Evolutionary conservation across 345 rosid genomes (phyloP).

Genomic region (Euphorbia tirucalli): DNA sequence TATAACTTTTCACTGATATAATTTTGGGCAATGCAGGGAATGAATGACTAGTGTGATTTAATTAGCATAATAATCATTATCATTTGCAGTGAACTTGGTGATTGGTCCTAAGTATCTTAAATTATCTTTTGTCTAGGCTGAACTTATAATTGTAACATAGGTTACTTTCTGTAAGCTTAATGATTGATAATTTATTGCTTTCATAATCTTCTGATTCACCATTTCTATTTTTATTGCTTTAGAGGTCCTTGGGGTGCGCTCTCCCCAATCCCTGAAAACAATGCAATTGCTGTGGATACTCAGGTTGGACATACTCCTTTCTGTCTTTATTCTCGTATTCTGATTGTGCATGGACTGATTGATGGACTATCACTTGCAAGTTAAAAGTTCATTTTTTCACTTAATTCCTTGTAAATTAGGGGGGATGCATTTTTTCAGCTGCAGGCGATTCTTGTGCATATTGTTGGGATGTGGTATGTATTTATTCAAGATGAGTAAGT

Average conservation of each 20-base stretch:
- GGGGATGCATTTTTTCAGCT: constrained; percentile 76
- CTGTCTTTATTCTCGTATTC: neutral
- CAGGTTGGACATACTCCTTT: constrained; percentile 40
- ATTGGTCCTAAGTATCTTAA: neutral
- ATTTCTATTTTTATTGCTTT: constrained; percentile 9
- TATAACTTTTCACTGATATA: neutral
- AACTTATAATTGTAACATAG: neutral
- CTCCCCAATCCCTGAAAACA: constrained; percentile 88
- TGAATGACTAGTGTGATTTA: neutral
- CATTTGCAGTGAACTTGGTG: neutral
- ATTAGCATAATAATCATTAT: neutral
- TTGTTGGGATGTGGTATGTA: constrained; percentile 97
- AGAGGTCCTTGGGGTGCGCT: constrained; percentile 99
- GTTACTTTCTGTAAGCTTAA: neutral
- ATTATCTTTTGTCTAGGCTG: neutral
- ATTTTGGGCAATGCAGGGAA: neutral
- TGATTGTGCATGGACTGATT: neutral
- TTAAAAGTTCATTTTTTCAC: constrained; percentile 9
- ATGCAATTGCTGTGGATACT: constrained; percentile 70
- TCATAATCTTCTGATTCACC: constrained; percentile 9
- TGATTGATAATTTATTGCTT: neutral
- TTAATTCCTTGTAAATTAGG: constrained; percentile 40
- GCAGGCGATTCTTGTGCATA: constrained; percentile 93
- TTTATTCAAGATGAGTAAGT: constrained; percentile 30
- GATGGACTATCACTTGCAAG: constrained; percentile 4